Conservation (phyloP, 2,329 filamentous ascomycete species). For the Ophiostoma pallidulum region DNA sequence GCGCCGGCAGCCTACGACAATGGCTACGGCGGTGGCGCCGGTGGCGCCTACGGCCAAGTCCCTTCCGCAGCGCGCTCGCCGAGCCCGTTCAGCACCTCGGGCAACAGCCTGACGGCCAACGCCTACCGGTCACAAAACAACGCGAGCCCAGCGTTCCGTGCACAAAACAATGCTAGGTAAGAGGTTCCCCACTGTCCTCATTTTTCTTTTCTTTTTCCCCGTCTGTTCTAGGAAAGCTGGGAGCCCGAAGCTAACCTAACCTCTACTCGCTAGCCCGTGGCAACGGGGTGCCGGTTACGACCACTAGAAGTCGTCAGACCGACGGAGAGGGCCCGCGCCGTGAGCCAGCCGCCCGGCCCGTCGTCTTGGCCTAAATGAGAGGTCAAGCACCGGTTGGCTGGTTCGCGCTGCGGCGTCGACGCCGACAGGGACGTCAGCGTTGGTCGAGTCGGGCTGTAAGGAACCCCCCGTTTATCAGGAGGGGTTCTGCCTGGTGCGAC, state of each 20-base stretch:
- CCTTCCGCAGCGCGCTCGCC: slow-evolving; percentile 19
- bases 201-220: too few species aligned
- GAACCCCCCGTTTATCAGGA: too few species aligned
- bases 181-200: too few species aligned
- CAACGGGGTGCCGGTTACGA: slow-evolving; percentile 49
- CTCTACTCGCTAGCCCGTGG: slow-evolving; percentile 36
- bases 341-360: too few species aligned
- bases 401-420: too few species aligned
- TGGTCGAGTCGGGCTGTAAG: too few species aligned
- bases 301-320: slow-evolving; percentile 14
- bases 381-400: too few species aligned
- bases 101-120: slow-evolving; percentile 17
- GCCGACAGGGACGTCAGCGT: too few species aligned
- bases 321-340: too few species aligned
- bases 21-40: slow-evolving; percentile 9
- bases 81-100: slow-evolving; percentile 21
- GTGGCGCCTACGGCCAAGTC: not conserved
- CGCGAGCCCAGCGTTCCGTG: slow-evolving; percentile 24
- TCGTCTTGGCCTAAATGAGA: too few species aligned
- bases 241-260: slow-evolving; percentile 26
- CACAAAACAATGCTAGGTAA: slow-evolving; percentile 29
- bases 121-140: slow-evolving; percentile 31
- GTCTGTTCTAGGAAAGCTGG: too few species aligned
- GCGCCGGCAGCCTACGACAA: slow-evolving; percentile 14
- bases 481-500: too few species aligned